These are phyloP conservation scores for Aspergillus taichungensis DNA, from an alignment of 495 filamentous ascomycete species.

Conservation along the genomic window DNA sequence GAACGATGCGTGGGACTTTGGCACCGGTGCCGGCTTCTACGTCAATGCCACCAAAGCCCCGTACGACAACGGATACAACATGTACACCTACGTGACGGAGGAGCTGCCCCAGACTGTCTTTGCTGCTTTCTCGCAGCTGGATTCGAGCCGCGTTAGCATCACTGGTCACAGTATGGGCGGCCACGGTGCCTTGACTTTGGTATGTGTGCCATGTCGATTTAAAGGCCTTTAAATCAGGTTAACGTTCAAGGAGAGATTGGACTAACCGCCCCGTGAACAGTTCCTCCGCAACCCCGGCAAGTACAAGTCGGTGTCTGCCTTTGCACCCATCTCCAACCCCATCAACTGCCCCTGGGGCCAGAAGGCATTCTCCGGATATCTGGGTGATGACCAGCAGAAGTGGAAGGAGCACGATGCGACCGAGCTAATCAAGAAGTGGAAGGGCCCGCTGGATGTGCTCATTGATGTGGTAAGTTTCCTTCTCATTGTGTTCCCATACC, in stretches of 20 bases:
- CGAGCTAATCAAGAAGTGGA: conserved; percentile 72
- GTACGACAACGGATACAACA: conserved; percentile 69
- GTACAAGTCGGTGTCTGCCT: conserved; percentile 81
- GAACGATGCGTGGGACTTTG: conserved; percentile 83
- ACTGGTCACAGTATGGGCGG: conserved; percentile 95
- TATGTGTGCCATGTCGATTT: conserved; percentile 16
- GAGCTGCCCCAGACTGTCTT: conserved; percentile 78
- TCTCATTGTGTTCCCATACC: not conserved
- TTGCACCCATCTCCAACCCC: conserved; percentile 89
- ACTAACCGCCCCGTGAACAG: conserved; percentile 16
- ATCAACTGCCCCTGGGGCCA: conserved; percentile 82
- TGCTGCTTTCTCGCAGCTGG: conserved; percentile 54
- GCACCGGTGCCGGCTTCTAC: conserved; percentile 88
- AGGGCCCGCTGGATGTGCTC: conserved; percentile 59
- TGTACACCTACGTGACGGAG: conserved; percentile 81
- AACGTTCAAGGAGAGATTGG: not conserved
- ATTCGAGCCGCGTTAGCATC: conserved; percentile 61
- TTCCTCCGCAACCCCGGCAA: conserved; percentile 83
- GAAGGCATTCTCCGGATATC: conserved; percentile 89
- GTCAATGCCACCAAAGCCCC: conserved; percentile 74
- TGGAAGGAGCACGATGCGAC: conserved; percentile 93
- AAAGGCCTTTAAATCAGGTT: not conserved
- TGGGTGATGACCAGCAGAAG: conserved; percentile 61
- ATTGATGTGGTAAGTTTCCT: conserved; percentile 64
- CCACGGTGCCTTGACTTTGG: conserved; percentile 83